A percentile compares a stretch with the other conserved stretches of the same genome.
phyloP scores from a whole-genome alignment of 2,329 filamentous ascomycete genomes.

The Mycogone perniciosa region DNA sequence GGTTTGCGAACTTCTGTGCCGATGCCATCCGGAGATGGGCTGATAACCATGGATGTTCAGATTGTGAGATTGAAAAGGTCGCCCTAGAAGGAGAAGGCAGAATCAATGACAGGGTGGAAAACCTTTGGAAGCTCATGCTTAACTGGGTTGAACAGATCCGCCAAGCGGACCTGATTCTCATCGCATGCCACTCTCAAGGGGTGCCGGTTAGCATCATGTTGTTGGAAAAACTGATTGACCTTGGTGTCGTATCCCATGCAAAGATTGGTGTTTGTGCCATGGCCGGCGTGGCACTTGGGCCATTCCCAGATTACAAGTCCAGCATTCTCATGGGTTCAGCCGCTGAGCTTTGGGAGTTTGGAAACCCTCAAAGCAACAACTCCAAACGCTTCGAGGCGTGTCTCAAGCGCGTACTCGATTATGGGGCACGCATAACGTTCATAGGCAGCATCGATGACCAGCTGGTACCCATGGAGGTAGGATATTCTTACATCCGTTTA shows the following conservation, averaged over 20 bases:
- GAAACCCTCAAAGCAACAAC: slow-evolving; percentile 71
- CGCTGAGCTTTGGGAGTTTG: slow-evolving; percentile 93
- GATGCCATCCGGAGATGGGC: slow-evolving; percentile 81
- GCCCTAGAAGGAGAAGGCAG: slow-evolving; percentile 92
- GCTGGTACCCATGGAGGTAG: slow-evolving; percentile 81
- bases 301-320: slow-evolving; percentile 87
- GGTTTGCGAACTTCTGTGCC: slow-evolving; percentile 83
- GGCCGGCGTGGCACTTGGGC: slow-evolving; percentile 89
- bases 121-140: slow-evolving; percentile 87
- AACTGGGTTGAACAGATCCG: slow-evolving; percentile 93
- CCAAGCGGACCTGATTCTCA: slow-evolving; percentile 77
- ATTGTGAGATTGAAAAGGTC: slow-evolving; percentile 85
- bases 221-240: slow-evolving; percentile 83
- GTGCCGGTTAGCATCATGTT: slow-evolving; percentile 92
- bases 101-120: slow-evolving; percentile 81
- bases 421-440: slow-evolving; percentile 79
- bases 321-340: slow-evolving; percentile 84
- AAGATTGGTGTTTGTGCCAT: slow-evolving; percentile 81
- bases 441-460: slow-evolving; percentile 96
- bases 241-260: slow-evolving; percentile 72
- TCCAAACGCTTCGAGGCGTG: slow-evolving; percentile 75
- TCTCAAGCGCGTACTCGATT: slow-evolving; percentile 65
- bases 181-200: slow-evolving; percentile 94
- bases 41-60: slow-evolving; percentile 62
- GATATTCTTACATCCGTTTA: slow-evolving; percentile 10